phyloP scores from a whole-genome alignment of 148 eudicot species.

The Rhododendron williamsianum region DNA sequence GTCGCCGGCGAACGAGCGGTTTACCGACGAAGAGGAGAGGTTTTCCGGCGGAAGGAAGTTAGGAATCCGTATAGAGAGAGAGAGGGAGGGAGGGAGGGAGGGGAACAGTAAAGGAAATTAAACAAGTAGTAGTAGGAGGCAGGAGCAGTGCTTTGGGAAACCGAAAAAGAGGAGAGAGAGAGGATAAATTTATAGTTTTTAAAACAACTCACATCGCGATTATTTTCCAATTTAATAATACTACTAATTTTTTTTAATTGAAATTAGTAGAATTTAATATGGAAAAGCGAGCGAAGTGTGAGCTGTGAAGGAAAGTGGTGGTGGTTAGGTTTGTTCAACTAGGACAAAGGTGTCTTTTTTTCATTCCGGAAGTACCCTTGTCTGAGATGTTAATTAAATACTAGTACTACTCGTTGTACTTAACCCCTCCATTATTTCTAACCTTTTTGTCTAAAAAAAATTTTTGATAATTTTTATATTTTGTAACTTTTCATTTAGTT shows the following conservation, averaged over 20 bases:
- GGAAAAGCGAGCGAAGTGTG: conserved; percentile 8
- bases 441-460: too few relatives aligned
- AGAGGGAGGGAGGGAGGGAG: conserved; percentile 22
- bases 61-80: conserved; percentile 6
- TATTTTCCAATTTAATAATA: background rate
- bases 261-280: background rate
- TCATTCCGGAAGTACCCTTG: background rate
- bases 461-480: too few relatives aligned
- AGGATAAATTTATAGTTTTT: conserved; percentile 32
- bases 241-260: background rate
- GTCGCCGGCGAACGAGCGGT: conserved; percentile 21
- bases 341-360: conserved; percentile 24
- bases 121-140: conserved; percentile 13
- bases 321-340: conserved; percentile 86
- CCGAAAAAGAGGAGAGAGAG: conserved; percentile 41
- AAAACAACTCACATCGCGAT: conserved; percentile 8
- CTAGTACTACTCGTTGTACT: too few relatives aligned
- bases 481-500: too few relatives aligned
- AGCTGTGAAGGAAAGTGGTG: conserved; percentile 38
- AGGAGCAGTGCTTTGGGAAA: conserved; percentile 33
- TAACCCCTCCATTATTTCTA: too few relatives aligned
- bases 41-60: conserved; percentile 26
- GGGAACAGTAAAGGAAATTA: conserved; percentile 24
- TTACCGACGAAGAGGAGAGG: conserved; percentile 35
- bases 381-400: too few relatives aligned